Base-by-base conservation (phyloP, 1,284 basidiomycete genomes). In the Cutaneotrichosporon sp. region DNA sequence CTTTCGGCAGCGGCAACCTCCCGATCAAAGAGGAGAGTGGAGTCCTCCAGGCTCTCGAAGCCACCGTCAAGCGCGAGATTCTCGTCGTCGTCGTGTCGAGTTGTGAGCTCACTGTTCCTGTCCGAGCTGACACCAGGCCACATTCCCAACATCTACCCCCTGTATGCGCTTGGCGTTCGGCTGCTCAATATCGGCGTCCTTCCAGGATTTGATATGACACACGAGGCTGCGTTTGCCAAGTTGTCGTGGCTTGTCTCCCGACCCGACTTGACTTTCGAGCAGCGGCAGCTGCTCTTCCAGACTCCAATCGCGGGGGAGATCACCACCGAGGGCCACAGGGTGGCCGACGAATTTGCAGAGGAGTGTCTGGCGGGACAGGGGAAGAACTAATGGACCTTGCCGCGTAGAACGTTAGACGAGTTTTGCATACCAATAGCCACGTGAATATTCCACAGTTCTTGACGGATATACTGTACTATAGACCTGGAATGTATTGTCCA, bases 191-290 rank as follows among this genome's bases (percentile, higher is more conserved):
- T 68, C 35, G 69, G 67, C 26, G 71, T 73, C 4, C 50, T 70
- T 32, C 71, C 71, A 12, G 71, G 70, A 2, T 68, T 66, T 53
- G 71, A 73, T 59, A 60, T 73, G 49, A 73, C 70, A 31, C 71
- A 73, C 63, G 71, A 73, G 59, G 71, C 71, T 7, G 71, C 71
- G 12, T 73, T 73, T 32, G 71, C 71, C 2, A 73, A 73, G 57
- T 62, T 71, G 5, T 55, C 67, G 7, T 73, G 71, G 71, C 62
- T 73, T 19, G 70, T 71, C 19, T 64, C 61, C 14, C 56, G 64
- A 29, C 55, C 63, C 29, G 68, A 70, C 34, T 57, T 73, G 5
- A 59, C 49, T n/a, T 73, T 73, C 53, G 60, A 59, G 46, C 52
- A 71, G 43, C 52, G 65, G 19, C 71, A 73, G 51, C 52, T 57